Conservation (phyloP, 169 alveolate genomes). For the Plasmodium malariae region DNA sequence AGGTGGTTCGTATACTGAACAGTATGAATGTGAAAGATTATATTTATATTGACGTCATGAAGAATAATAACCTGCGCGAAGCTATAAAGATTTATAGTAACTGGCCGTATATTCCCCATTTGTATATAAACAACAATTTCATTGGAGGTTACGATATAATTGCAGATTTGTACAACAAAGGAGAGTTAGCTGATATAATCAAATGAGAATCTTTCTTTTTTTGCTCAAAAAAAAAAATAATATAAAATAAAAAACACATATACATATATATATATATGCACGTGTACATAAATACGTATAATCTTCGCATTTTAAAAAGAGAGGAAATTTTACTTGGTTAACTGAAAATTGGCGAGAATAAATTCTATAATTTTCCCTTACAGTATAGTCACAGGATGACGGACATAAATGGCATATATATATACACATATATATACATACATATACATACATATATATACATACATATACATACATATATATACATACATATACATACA, state of each 20-base stretch:
- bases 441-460: too few relatives aligned
- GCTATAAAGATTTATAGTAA: constrained; percentile 87
- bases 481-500: too few relatives aligned
- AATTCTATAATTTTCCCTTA: too few relatives aligned
- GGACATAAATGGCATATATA: too few relatives aligned
- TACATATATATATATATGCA: neutral
- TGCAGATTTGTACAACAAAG: constrained; percentile 91
- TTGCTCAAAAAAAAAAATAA: neutral
- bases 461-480: too few relatives aligned
- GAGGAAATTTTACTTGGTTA: too few relatives aligned
- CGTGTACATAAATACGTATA: too few relatives aligned
- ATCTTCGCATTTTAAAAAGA: too few relatives aligned
- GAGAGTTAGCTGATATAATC: constrained; percentile 87
- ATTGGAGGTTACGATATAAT: constrained; percentile 94
- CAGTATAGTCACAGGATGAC: too few relatives aligned
- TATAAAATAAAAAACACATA: too few relatives aligned
- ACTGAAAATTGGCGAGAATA: too few relatives aligned
- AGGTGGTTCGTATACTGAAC: constrained; percentile 83
- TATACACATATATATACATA: too few relatives aligned
- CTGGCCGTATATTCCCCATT: constrained; percentile 93
- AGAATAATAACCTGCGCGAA: constrained; percentile 87
- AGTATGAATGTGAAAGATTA: constrained; percentile 80
- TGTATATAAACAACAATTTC: constrained; percentile 85
- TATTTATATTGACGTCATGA: constrained; percentile 86
- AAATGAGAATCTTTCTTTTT: constrained; percentile 1